These are phyloP conservation scores for Allantophomopsis cytisporea DNA, from an alignment of 2,329 filamentous ascomycete species.

Conservation along the genomic window DNA sequence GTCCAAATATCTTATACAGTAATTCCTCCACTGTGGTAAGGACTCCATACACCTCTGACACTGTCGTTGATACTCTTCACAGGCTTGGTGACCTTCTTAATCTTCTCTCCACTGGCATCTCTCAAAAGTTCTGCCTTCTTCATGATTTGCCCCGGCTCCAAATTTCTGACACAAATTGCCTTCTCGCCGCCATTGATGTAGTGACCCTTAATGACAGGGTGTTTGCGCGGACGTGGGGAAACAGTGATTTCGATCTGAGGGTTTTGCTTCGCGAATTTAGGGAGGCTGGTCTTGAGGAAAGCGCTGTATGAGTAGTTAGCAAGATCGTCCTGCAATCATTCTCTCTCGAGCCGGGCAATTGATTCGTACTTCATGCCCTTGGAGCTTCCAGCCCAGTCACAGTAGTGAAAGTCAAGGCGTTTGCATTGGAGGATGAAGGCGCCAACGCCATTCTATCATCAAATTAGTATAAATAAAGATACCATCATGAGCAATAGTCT, in stretches of 20 bases:
- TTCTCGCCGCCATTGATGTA: constrained; percentile 88
- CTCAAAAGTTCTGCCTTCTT: constrained; percentile 65
- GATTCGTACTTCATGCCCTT: constrained; percentile 75
- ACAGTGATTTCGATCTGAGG: constrained; percentile 86
- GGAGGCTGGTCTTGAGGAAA: constrained; percentile 68
- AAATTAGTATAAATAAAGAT: constrained; percentile 5
- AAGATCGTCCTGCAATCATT: background rate
- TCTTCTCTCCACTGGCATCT: constrained; percentile 63
- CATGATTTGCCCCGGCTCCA: constrained; percentile 67
- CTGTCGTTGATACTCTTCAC: constrained; percentile 50
- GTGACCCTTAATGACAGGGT: constrained; percentile 77
- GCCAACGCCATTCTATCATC: constrained; percentile 79
- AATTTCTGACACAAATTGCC: constrained; percentile 77
- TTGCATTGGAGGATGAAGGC: constrained; percentile 97
- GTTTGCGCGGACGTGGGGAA: constrained; percentile 77
- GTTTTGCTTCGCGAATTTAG: constrained; percentile 66
- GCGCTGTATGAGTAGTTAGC: constrained; percentile 31
- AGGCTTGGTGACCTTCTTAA: constrained; percentile 48
- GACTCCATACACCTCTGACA: constrained; percentile 59
- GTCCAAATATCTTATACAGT: constrained; percentile 10
- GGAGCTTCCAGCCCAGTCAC: constrained; percentile 89
- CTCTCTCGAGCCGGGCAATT: background rate
- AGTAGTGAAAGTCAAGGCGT: constrained; percentile 91
- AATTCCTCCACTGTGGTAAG: constrained; percentile 43
- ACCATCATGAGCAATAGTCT: constrained; percentile 4